Evolutionary conservation across 345 rosid genomes (phyloP), one percentile per base, ranked within the genome.

Genomic region (Conringia planisiliqua): DNA sequence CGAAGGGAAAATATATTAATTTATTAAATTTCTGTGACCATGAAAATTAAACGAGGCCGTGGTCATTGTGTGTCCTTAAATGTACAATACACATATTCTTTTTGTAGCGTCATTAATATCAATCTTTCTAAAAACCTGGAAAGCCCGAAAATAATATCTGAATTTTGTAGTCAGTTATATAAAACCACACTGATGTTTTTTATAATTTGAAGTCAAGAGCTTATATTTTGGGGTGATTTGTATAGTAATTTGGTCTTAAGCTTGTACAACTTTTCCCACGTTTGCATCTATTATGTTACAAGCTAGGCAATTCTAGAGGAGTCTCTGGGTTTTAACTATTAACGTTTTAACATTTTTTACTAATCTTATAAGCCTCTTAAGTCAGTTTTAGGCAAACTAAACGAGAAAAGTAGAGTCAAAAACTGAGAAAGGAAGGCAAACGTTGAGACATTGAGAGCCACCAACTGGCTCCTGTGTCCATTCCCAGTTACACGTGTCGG

Each of bases 41-140:
- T 16, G 48, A 40, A 63, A 66, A 57, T 70, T 52, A 43, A 44
- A 16, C 18, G 79, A 61, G 50, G 70, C 10, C 61, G 73, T 68
- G 70, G 62, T 61, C 47, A 51, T 6, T 17, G 26, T 47, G 61
- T 48, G 59, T 44, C 60, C 40, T 43, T 65, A 30, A n/a, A 24
- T 55, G n/a, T 55, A 42, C 29, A 32, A 24, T 1, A 60, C 27
- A 59, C 17, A 46, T 47, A 35, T 56, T 51, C n/a, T 72, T 72
- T 58, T 22, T 47, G 50, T 47, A 47, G 29, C 12, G 48, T 70
- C 55, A 27, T 55, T 14, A 24, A 68, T 16, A 54, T 47, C 9
- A 29, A 12, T 42, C 32, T 14, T n/a, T 14, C n/a, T n/a, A 24
- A 39, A 10, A 10, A 22, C 0, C 13, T 2, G 16, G 74, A 70